Percentiles rank a stretch among this genome's conserved stretches.
phyloP scores from a whole-genome alignment of 306 rosid genomes.

The Quillaja saponaria region DNA sequence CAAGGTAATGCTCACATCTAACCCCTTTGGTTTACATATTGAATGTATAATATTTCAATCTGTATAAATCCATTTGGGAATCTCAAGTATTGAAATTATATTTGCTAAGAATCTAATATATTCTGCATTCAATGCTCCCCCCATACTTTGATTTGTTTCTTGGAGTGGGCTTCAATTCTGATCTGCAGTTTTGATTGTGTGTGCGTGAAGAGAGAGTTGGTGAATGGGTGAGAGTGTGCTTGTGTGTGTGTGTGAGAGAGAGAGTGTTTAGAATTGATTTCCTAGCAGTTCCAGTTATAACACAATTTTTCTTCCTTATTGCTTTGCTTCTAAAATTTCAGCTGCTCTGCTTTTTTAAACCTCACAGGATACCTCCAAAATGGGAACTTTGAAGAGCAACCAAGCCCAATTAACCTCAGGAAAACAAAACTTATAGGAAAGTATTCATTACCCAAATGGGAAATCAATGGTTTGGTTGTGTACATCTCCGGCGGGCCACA shows the following conservation, averaged over 20 bases:
- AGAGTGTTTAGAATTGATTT: neutral
- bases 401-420: conserved; percentile 50
- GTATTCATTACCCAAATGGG: conserved; percentile 77
- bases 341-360: conserved; percentile 3
- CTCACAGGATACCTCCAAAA: conserved; percentile 63
- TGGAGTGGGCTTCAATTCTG: conserved; percentile 22
- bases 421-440: conserved; percentile 74
- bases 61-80: neutral
- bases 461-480: conserved; percentile 80
- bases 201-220: neutral
- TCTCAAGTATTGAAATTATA: neutral
- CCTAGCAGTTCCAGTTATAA: too few relatives aligned
- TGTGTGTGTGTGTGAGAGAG: conserved; percentile 16
- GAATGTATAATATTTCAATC: conserved; percentile 16
- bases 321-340: neutral
- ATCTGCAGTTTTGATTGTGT: neutral
- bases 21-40: conserved; percentile 9
- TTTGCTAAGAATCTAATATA: neutral
- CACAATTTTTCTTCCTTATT: neutral
- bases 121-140: conserved; percentile 11
- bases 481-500: conserved; percentile 91
- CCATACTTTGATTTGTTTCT: conserved; percentile 17
- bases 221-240: neutral
- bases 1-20: conserved; percentile 54
- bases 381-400: conserved; percentile 86